phyloP scores from a whole-genome alignment of 164 flowering plant species.

The Tetracentron sinense region DNA sequence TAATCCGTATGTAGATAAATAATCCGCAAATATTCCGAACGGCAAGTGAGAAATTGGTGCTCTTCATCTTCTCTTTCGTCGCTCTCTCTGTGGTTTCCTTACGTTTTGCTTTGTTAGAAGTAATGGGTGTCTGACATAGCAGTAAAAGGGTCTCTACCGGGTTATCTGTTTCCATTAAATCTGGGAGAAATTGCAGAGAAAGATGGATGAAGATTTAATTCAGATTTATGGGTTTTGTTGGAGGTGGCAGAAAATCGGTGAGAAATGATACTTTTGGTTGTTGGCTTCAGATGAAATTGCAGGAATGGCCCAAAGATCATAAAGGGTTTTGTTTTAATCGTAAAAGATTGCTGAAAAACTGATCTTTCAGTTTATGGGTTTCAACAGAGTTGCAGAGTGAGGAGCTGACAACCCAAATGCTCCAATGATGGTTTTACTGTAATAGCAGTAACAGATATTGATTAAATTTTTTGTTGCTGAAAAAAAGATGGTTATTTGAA shows the following conservation, averaged over 20 bases:
- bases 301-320: background rate
- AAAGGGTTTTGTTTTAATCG: too few species aligned
- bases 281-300: constrained; percentile 8
- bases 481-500: background rate
- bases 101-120: too few species aligned
- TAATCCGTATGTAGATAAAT: too few species aligned
- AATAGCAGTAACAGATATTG: background rate
- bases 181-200: constrained; percentile 5
- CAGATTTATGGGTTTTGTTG: background rate
- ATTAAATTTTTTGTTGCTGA: background rate
- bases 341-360: background rate
- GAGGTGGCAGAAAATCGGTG: background rate
- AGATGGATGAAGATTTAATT: background rate
- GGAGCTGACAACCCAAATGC: too few species aligned
- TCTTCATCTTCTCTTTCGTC: too few species aligned
- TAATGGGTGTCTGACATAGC: too few species aligned
- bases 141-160: background rate
- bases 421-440: too few species aligned
- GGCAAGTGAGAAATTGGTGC: too few species aligned
- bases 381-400: background rate
- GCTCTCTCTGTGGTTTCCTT: too few species aligned
- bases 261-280: constrained; percentile 1
- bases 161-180: constrained; percentile 2
- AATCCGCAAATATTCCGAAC: too few species aligned
- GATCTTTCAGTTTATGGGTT: background rate